Conservation (phyloP, 2,329 filamentous ascomycete species). For the Penicillium olsonii region DNA sequence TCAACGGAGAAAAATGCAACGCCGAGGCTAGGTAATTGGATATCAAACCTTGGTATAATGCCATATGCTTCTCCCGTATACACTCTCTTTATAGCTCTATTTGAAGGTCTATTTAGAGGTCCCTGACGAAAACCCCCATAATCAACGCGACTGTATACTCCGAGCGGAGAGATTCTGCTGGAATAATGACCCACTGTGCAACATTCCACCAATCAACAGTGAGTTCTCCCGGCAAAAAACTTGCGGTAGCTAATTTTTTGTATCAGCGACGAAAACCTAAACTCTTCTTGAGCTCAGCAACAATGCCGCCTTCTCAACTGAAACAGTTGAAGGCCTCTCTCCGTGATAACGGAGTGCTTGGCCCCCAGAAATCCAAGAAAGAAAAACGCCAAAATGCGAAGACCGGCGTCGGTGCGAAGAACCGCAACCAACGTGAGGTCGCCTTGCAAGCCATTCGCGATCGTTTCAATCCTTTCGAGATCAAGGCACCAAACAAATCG, state of each 20-base stretch:
- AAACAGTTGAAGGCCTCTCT: conserved; percentile 93
- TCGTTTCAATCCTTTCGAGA: conserved; percentile 96
- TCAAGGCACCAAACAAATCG: conserved; percentile 75
- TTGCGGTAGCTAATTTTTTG: conserved; percentile 28
- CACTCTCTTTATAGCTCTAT: too few relatives aligned
- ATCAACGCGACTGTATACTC: neutral
- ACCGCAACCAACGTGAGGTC: conserved; percentile 73
- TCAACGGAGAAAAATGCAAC: too few relatives aligned
- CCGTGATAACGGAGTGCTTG: conserved; percentile 83
- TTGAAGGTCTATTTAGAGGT: too few relatives aligned
- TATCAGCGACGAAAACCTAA: neutral
- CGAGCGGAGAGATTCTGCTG: neutral
- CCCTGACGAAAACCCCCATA: too few relatives aligned
- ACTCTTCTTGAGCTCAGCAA: conserved; percentile 3
- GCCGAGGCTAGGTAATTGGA: too few relatives aligned
- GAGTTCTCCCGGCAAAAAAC: neutral
- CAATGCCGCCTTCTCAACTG: conserved; percentile 92
- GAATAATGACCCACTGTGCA: neutral
- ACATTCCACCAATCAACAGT: neutral
- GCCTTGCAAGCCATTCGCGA: conserved; percentile 86
- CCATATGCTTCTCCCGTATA: too few relatives aligned
- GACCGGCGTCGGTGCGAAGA: conserved; percentile 68
- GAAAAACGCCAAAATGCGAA: conserved; percentile 75
- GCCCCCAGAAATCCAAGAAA: conserved; percentile 93
- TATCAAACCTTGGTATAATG: too few relatives aligned